phyloP scores from a whole-genome alignment of 2,329 filamentous ascomycete species.

The Colletotrichum somersetense region DNA sequence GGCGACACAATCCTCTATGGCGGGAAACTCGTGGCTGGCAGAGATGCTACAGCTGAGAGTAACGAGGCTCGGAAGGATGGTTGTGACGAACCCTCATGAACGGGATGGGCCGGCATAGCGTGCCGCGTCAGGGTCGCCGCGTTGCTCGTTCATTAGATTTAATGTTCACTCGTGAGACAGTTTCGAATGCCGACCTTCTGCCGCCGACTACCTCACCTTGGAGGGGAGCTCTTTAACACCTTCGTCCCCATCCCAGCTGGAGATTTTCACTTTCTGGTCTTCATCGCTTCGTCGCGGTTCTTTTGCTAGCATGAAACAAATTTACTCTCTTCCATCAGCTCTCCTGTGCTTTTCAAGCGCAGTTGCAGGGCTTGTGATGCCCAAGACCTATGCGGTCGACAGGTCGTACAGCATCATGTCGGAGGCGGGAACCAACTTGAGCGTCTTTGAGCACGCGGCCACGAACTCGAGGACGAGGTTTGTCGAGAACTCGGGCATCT shows the following conservation, averaged over 20 bases:
- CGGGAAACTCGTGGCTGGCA: too few species aligned
- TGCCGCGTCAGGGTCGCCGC: background rate
- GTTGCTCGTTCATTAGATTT: background rate
- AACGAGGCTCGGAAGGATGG: background rate
- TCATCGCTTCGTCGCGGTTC: background rate
- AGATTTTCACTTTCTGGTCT: background rate
- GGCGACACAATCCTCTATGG: background rate
- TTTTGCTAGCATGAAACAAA: constrained; percentile 7
- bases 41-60: background rate
- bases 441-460: constrained; percentile 61
- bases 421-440: constrained; percentile 50
- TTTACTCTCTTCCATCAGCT: background rate
- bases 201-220: background rate
- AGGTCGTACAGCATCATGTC: constrained; percentile 39
- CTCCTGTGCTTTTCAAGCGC: constrained; percentile 30
- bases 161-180: background rate
- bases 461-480: constrained; percentile 60
- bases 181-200: constrained; percentile 23
- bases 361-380: background rate
- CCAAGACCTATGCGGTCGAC: constrained; percentile 35
- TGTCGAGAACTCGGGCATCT: constrained; percentile 64
- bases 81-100: background rate
- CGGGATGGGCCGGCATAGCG: background rate
- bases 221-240: background rate
- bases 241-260: background rate